Evolutionary conservation across 2,329 filamentous ascomycete genomes (phyloP).

Genomic region (Aspergillus ochraceoroseus): DNA sequence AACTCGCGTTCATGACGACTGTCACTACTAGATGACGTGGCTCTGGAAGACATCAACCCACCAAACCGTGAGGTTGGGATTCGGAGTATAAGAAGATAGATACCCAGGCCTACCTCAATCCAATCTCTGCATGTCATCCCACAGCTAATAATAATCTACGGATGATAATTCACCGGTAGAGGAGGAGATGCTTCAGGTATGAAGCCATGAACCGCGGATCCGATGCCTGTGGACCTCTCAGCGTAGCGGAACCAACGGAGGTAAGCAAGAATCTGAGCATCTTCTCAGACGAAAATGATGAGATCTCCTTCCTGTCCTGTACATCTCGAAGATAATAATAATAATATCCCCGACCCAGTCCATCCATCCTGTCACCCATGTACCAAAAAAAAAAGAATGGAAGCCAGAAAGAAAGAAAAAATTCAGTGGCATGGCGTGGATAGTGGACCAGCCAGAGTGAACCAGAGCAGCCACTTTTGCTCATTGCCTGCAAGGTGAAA

Average conservation of each 20-base stretch:
- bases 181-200: too few species aligned
- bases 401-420: background rate
- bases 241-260: constrained; percentile 8
- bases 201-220: constrained; percentile 5
- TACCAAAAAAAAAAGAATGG: background rate
- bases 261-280: background rate
- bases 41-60: background rate
- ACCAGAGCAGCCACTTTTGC: constrained; percentile 16
- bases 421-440: too few species aligned
- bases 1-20: background rate
- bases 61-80: background rate
- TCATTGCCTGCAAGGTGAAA: constrained; percentile 18
- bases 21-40: constrained; percentile 1
- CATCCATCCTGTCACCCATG: too few species aligned
- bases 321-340: too few species aligned
- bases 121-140: too few species aligned
- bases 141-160: too few species aligned
- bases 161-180: too few species aligned
- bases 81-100: background rate
- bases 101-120: too few species aligned
- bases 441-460: too few species aligned
- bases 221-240: background rate
- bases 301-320: too few species aligned
- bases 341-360: too few species aligned
- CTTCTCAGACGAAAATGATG: background rate